Evolutionary conservation across 768 basidiomycete species (phyloP).

Genomic region (Cystofilobasidium bisporidii): DNA sequence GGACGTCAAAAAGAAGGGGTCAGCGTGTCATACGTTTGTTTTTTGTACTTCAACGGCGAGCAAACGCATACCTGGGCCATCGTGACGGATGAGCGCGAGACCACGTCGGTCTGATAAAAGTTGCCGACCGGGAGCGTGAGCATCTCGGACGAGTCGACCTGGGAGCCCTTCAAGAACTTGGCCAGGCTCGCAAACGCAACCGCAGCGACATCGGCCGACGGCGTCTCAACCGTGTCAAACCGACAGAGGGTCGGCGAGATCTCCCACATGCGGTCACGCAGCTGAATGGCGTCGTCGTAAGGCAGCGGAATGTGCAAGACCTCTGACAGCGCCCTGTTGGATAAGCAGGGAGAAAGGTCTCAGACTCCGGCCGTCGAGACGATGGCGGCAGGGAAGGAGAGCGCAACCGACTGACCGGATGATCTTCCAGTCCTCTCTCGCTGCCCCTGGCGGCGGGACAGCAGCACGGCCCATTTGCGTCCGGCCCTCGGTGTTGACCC

Average conservation of each 20-base stretch:
- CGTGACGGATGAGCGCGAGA: conserved; percentile 16
- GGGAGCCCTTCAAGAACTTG: conserved; percentile 48
- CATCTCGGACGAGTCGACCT: conserved; percentile 43
- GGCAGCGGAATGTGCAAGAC: conserved; percentile 68
- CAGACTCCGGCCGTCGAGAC: no score
- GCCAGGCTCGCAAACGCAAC: conserved; percentile 58
- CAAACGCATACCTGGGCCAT: conserved; percentile 11
- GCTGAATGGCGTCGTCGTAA: conserved; percentile 72
- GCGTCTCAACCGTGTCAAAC: conserved; percentile 70
- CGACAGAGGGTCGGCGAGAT: conserved; percentile 80
- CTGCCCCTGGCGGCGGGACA: conserved; percentile 86
- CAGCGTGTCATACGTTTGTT: no score
- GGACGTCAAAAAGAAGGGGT: not conserved
- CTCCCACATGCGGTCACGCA: conserved; percentile 94
- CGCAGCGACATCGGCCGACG: conserved; percentile 61
- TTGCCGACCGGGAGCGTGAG: conserved; percentile 76
- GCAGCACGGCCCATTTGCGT: conserved; percentile 82
- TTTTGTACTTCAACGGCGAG: no score
- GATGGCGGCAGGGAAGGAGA: not conserved
- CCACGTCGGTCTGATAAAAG: conserved; percentile 71
- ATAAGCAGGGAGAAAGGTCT: no score
- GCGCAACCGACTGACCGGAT: conserved; percentile 52
- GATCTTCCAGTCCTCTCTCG: conserved; percentile 96
- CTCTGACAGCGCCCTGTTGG: conserved; percentile 67
- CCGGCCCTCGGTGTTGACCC: conserved; percentile 96